Evolutionary conservation across 257 asterid genomes (phyloP), one percentile per base, ranked within the genome.

Genomic region (Forsythia viridissima): DNA sequence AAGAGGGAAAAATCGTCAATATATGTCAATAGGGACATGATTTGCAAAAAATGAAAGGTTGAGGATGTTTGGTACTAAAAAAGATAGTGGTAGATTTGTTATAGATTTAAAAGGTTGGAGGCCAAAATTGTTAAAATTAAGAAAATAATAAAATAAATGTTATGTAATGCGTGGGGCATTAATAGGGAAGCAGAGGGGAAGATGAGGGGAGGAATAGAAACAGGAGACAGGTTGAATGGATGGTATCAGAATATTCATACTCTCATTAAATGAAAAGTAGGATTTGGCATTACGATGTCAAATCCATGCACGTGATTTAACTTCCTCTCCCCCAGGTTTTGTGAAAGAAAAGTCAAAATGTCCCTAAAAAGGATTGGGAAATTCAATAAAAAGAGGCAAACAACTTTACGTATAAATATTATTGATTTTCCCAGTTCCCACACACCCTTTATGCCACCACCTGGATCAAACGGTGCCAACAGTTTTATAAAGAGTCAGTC

Each of bases 221-320:
- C 18, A 10, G 40, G 40, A 24, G 39, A 30, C 40, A 30, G 40
- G 39, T 21, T 63, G 70, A 11, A 63, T 63, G 70, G 16, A 9
- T 63, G 37, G 70, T 8, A 13, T 48, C 57, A 48, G 57, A 41
- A 20, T 16, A 37, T 44, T 72, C 39, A 24, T 24, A 24, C 0
- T 21, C 20, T 57, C 82, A 79, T 79, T 63, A 9, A 79, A 34
- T 73, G 78, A 40, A 72, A 79, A 79, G 70, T 71, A 59, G 48
- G 68, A 30, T 75, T 80, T 75, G 80, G 80, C 79, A 76, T 72
- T 73, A 43, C 61, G 71, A 80, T 69, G 84, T 73, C 84, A 80
- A 83, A 80, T 80, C 84, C 84, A 83, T 77, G 84, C 87, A 83
- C 81, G 87, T 83, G 87, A 66, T 55, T 34, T 4, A 41, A 61